phyloP scores from a whole-genome alignment of 495 filamentous ascomycete genomes.

The Talaromyces adpressus region DNA sequence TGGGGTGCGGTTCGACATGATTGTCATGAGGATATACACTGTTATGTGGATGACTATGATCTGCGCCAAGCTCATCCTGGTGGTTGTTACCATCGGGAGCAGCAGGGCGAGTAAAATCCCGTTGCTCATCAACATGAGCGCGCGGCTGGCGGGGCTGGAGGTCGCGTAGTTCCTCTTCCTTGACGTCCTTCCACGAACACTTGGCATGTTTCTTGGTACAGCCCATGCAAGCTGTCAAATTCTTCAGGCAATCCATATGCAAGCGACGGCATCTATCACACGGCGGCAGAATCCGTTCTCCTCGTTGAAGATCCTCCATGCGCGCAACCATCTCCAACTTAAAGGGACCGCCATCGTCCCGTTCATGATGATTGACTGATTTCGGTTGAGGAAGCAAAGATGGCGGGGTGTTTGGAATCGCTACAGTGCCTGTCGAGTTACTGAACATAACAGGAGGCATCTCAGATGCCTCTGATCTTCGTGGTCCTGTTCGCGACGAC shows the following conservation, averaged over 20 bases:
- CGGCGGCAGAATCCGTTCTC: conserved; percentile 65
- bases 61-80: conserved; percentile 10
- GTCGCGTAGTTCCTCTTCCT: conserved; percentile 56
- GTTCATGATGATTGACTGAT: conserved; percentile 35
- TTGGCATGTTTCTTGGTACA: conserved; percentile 87
- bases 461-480: conserved; percentile 34
- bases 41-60: conserved; percentile 9
- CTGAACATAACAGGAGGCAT: conserved; percentile 20
- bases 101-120: background rate
- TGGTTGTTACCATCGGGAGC: conserved; percentile 11
- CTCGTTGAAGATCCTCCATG: conserved; percentile 68
- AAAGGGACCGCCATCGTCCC: conserved; percentile 55
- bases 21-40: background rate
- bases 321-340: conserved; percentile 61
- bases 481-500: conserved; percentile 25
- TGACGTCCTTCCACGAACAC: conserved; percentile 73
- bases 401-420: conserved; percentile 45
- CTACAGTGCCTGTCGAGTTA: conserved; percentile 35
- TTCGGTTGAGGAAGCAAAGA: conserved; percentile 44
- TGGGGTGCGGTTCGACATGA: conserved; percentile 26
- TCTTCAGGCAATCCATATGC: conserved; percentile 75
- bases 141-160: conserved; percentile 8
- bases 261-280: conserved; percentile 78
- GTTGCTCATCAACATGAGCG: background rate
- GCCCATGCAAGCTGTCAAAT: conserved; percentile 75